phyloP scores from a whole-genome alignment of 768 basidiomycete genomes.

The Porpolomopsis calyptriformis region DNA sequence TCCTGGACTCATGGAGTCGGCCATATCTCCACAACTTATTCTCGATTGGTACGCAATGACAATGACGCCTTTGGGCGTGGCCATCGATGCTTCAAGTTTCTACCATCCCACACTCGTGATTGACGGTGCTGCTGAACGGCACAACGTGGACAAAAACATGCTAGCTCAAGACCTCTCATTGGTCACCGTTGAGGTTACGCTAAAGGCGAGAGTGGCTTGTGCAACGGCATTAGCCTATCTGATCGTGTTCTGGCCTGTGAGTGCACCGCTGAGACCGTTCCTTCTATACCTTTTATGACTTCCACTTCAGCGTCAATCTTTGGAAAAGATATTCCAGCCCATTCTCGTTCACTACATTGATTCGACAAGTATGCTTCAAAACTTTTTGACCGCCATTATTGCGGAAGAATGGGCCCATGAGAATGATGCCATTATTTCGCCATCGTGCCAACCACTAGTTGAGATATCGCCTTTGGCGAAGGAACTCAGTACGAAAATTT shows the following conservation, averaged over 20 bases:
- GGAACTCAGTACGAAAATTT: conserved; percentile 57
- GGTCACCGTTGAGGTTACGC: conserved; percentile 60
- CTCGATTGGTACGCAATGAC: conserved; percentile 80
- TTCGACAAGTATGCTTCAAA: conserved; percentile 87
- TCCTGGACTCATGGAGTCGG: conserved; percentile 38
- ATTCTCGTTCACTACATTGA: conserved; percentile 72
- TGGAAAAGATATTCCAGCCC: conserved; percentile 62
- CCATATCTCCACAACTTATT: conserved; percentile 48
- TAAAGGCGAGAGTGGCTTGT: conserved; percentile 70
- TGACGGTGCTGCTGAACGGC: conserved; percentile 50
- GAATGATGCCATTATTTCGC: conserved; percentile 25
- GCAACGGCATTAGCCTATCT: conserved; percentile 69
- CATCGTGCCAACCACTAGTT: conserved; percentile 32
- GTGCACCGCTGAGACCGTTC: conserved; percentile 10
- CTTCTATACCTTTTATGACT: neutral
- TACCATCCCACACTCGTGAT: conserved; percentile 46
- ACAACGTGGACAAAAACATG: conserved; percentile 97
- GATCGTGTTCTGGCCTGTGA: conserved; percentile 62
- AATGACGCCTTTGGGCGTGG: conserved; percentile 82
- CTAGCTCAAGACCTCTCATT: conserved; percentile 81
- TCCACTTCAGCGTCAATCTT: conserved; percentile 22
- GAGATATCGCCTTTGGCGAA: conserved; percentile 50
- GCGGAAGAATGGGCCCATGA: conserved; percentile 85
- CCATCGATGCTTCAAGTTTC: conserved; percentile 62
- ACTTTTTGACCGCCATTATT: conserved; percentile 74